These are phyloP conservation scores for Saccharomyces hybrid DNA, from an alignment of 1,139 yeast species.

Conservation along the genomic window DNA sequence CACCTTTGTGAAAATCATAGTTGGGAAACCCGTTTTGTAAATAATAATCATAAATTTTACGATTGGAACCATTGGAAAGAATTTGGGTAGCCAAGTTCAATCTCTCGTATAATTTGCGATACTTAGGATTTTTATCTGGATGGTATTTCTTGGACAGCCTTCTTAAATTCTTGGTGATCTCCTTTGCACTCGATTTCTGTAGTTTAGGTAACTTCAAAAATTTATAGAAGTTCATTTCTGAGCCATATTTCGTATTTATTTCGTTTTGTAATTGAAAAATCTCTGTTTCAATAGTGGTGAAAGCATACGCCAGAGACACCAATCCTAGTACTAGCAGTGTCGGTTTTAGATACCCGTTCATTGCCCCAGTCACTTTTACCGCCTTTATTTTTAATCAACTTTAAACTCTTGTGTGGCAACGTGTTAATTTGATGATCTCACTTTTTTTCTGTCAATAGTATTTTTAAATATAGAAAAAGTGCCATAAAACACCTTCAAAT, in stretches of 20 bases:
- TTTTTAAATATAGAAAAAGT: neutral
- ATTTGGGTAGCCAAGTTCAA: constrained; percentile 70
- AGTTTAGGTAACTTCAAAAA: constrained; percentile 50
- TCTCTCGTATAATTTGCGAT: constrained; percentile 50
- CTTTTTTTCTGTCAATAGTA: neutral
- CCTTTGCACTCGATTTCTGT: constrained; percentile 42
- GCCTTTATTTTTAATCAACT: neutral
- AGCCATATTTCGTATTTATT: constrained; percentile 56
- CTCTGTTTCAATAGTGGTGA: constrained; percentile 61
- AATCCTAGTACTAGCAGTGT: constrained; percentile 10
- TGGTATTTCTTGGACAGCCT: constrained; percentile 64
- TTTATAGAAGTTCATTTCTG: constrained; percentile 57
- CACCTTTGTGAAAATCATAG: constrained; percentile 59
- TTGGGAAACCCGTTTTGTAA: constrained; percentile 79
- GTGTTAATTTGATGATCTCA: neutral
- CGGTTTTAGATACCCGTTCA: neutral
- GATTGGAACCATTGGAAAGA: constrained; percentile 53
- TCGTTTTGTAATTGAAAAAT: constrained; percentile 70
- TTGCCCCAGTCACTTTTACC: neutral
- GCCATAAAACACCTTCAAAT: neutral
- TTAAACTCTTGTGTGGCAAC: neutral
- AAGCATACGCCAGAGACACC: constrained; percentile 19
- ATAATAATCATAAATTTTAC: constrained; percentile 80
- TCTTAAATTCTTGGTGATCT: constrained; percentile 70
- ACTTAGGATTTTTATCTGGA: constrained; percentile 62